Conservation (phyloP, 495 filamentous ascomycete genomes). For the Aspergillus coremiiformis region DNA sequence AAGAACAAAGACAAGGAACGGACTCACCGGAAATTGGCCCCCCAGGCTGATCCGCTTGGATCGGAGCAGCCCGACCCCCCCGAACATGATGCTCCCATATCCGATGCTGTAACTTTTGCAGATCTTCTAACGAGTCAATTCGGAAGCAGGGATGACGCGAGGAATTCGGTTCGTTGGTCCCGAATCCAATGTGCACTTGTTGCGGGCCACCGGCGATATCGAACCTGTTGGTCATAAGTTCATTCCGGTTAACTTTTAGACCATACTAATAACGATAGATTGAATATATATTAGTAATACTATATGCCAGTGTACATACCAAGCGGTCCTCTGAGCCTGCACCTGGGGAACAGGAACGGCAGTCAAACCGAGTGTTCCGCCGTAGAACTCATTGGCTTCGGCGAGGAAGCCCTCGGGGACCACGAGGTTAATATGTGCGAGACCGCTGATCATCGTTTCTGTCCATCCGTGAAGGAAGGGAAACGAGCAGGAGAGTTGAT, state of each 20-base stretch:
- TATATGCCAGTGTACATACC: conserved; percentile 34
- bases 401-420: conserved; percentile 47
- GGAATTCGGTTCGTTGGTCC: conserved; percentile 38
- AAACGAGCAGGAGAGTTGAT: too few relatives aligned
- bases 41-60: conserved; percentile 50
- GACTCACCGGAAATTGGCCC: conserved; percentile 42
- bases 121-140: conserved; percentile 34
- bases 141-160: conserved; percentile 53
- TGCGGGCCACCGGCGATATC: conserved; percentile 50
- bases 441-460: conserved; percentile 51
- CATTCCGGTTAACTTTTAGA: too few relatives aligned
- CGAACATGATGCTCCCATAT: conserved; percentile 49
- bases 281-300: too few relatives aligned
- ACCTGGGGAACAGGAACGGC: conserved; percentile 43
- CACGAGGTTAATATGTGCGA: conserved; percentile 55
- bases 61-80: conserved; percentile 43
- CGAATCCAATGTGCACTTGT: conserved; percentile 52
- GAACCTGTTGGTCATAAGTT: conserved; percentile 38
- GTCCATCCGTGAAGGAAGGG: too few relatives aligned
- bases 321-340: conserved; percentile 44
- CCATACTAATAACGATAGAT: too few relatives aligned
- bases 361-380: conserved; percentile 43
- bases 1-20: not conserved
- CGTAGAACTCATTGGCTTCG: conserved; percentile 50
- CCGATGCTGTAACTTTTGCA: conserved; percentile 38